phyloP scores from a whole-genome alignment of 1,284 basidiomycete species.

The Austroboletus niveus region DNA sequence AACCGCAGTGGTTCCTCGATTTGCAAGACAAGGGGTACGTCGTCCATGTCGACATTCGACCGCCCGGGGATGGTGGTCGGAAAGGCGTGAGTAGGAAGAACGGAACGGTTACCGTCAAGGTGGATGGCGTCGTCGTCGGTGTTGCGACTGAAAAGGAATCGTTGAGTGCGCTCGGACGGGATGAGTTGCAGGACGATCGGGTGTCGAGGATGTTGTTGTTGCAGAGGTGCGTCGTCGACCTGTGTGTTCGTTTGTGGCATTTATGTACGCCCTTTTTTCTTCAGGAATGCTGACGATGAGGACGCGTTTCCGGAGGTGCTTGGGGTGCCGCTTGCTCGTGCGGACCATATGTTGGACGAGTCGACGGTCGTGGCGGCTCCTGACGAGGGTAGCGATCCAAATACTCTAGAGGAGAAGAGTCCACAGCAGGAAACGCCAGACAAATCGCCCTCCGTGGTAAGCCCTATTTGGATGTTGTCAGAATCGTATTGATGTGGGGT shows the following conservation, averaged over 20 bases:
- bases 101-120: slow-evolving; percentile 38
- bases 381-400: slow-evolving; percentile 28
- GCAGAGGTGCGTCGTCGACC: slow-evolving; percentile 46
- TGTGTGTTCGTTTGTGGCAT: background rate
- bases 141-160: slow-evolving; percentile 77
- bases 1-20: slow-evolving; percentile 74
- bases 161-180: slow-evolving; percentile 62
- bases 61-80: slow-evolving; percentile 31
- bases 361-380: slow-evolving; percentile 14
- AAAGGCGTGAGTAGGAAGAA: slow-evolving; percentile 26
- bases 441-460: slow-evolving; percentile 18
- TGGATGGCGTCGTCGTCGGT: slow-evolving; percentile 53
- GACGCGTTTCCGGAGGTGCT: slow-evolving; percentile 62
- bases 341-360: slow-evolving; percentile 54
- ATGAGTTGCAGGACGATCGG: slow-evolving; percentile 70
- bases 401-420: slow-evolving; percentile 32
- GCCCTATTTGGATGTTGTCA: slow-evolving; percentile 13
- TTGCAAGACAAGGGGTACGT: slow-evolving; percentile 67
- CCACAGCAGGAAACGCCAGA: slow-evolving; percentile 22
- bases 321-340: slow-evolving; percentile 59
- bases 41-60: slow-evolving; percentile 57
- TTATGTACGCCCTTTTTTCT: too few relatives aligned
- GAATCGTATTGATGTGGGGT: background rate
- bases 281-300: slow-evolving; percentile 25
- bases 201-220: slow-evolving; percentile 61